phyloP scores from a whole-genome alignment of 2,329 filamentous ascomycete genomes.

The Stemphylium lycopersici region DNA sequence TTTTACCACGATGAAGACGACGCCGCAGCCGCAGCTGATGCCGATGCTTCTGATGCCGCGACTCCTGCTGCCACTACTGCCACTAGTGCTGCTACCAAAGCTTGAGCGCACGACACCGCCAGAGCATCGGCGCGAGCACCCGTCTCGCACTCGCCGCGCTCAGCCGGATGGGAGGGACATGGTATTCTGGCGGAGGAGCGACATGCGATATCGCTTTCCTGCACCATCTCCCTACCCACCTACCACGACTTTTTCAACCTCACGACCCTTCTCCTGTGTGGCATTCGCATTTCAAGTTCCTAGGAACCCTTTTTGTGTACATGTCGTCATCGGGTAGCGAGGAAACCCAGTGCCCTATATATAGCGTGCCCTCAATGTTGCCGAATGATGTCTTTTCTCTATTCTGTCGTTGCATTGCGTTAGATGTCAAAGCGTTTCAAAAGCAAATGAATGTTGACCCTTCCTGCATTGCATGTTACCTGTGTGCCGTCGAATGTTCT shows the following conservation, averaged over 20 bases:
- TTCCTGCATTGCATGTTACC: neutral
- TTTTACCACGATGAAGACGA: slow-evolving; percentile 67
- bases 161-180: neutral
- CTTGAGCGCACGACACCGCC: neutral
- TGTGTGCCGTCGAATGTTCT: slow-evolving; percentile 14
- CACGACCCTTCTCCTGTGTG: slow-evolving; percentile 11
- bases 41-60: too few relatives aligned
- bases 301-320: slow-evolving; percentile 9
- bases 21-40: slow-evolving; percentile 2
- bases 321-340: slow-evolving; percentile 18
- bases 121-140: slow-evolving; percentile 11
- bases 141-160: slow-evolving; percentile 17
- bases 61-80: neutral
- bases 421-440: slow-evolving; percentile 6
- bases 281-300: slow-evolving; percentile 5
- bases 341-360: slow-evolving; percentile 7
- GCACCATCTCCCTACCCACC: slow-evolving; percentile 1
- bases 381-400: slow-evolving; percentile 1
- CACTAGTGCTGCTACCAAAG: neutral
- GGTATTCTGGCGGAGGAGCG: slow-evolving; percentile 1
- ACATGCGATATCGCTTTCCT: slow-evolving; percentile 4
- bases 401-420: neutral
- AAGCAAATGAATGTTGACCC: neutral
- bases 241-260: neutral
- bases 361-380: slow-evolving; percentile 13